Evolutionary conservation across 495 filamentous ascomycete species (phyloP).

Genomic region (Penicilliopsis zonata): DNA sequence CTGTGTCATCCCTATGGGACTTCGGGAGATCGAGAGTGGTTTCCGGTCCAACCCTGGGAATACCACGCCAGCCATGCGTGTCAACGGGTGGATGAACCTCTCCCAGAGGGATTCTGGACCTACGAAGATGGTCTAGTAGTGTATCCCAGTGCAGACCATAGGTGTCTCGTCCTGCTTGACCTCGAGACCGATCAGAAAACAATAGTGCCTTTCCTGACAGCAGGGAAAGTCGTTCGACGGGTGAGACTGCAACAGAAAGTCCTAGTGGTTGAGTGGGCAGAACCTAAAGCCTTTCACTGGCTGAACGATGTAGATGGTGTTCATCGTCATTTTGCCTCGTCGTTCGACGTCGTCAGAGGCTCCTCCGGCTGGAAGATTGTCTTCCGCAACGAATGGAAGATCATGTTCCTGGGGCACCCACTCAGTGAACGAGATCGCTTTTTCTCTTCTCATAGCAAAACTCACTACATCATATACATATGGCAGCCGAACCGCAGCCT

Average conservation of each 20-base stretch:
- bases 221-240: constrained; percentile 44
- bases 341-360: constrained; percentile 36
- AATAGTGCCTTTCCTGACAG: constrained; percentile 42
- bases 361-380: constrained; percentile 30
- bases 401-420: constrained; percentile 50
- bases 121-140: constrained; percentile 49
- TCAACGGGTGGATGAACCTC: constrained; percentile 32
- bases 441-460: constrained; percentile 49
- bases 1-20: constrained; percentile 24
- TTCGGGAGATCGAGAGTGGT: constrained; percentile 24
- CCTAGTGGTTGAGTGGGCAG: constrained; percentile 56
- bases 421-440: constrained; percentile 49
- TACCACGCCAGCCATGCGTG: constrained; percentile 33
- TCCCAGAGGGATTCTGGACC: constrained; percentile 46
- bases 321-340: constrained; percentile 53
- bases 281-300: constrained; percentile 43
- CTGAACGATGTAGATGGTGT: constrained; percentile 44
- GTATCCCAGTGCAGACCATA: constrained; percentile 32
- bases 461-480: constrained; percentile 54
- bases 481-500: constrained; percentile 53
- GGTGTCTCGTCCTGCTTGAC: constrained; percentile 42
- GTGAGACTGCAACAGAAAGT: constrained; percentile 43
- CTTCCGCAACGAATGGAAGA: constrained; percentile 58
- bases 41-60: constrained; percentile 45
- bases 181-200: constrained; percentile 30